Base-by-base conservation (phyloP, 495 filamentous ascomycete genomes). In the Penicillium diatomitis region DNA sequence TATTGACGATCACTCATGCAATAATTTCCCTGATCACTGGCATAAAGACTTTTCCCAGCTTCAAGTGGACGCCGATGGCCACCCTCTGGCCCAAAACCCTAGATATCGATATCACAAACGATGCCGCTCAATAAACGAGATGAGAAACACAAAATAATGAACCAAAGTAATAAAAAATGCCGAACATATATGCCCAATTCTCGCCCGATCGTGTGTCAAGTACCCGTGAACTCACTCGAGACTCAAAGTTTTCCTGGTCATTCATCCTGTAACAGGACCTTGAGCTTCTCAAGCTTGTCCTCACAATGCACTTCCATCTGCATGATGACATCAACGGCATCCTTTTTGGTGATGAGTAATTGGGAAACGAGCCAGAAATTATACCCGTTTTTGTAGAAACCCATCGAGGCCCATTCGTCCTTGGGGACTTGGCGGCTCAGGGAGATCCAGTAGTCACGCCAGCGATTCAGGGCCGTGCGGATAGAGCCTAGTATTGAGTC, bases 281-380 rank as follows among this genome's bases (percentile, higher is more conserved):
- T 71, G 44, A 74, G 50, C 51, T 70, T 69, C 49, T 70, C 60
- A 29, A 74, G 49, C 49, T 74, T 74, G 47, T 74, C 71, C 46
- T 72, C 69, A 12, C 71, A 74, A 42, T 66, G 63, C n/a, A 74
- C 69, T 44, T 74, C 71, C 68, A 73, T 71, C 36, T 56, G 59
- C 68, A 74, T 71, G 2, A 74, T 60, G 10, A 74, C 67, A 37
- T 74, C 71, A 10, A 74, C 64, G 27, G 67, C 67, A 48, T 71
- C 64, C 46, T 72, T 72, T n/a, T 68, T 67, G n/a, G 69, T 74
- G 43, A 72, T 69, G 2, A 74, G 61, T 3, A 74, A 52, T 29
- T 69, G 64, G 27, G 69, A 68, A 6, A 74, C 71, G 9, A 73
- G 64, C 68, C 68, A 74, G 55, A 74, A 72, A 8, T 71, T 70